Evolutionary conservation across 1,139 yeast species (phyloP), one percentile per base, ranked within the genome.

Genomic region (Sugiyamaella japonica): DNA sequence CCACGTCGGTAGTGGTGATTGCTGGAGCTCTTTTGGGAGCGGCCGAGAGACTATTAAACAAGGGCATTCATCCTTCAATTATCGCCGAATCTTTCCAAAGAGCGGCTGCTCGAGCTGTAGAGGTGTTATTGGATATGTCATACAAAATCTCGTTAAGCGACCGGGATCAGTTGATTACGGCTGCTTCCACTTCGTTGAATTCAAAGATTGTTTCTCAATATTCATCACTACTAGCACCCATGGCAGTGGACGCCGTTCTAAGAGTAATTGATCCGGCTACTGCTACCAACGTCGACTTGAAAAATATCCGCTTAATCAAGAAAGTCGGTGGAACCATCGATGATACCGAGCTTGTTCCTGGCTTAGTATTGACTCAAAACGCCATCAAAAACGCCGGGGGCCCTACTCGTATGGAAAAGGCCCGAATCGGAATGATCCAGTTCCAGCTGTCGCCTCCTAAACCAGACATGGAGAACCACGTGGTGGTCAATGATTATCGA

Each of bases 371-470:
- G 65, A 89, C 97, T 28, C 98, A 93, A 73, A 86, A 81, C 61
- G 97, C 86, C 20, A 81, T 90, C 58, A 93, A 90, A 70, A 77
- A 80, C 59, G 97, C 97, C 1, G 97, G 97, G 48, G 99, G 98
- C n/a, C 99, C 99, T 56, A 79, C 89, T 8, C 82, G 97, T 70
- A 81, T 89, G 71, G 99, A 93, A 70, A 93, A 91, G 77, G 99
- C 99, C 25, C 80, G 78, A 61, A 89, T 93, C 63, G 99, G 95
- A 10, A 80, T 93, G 65, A 81, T 93, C 61, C 99, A 95, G 73
- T 93, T 93, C 76, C 99, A 93, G 74, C 78, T 93, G 59, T 90
- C 98, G 32, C 99, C 99, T 44, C 99, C 99, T 64, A 93, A 93
- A 71, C 99, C 99, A 40, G 99, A 93, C 70, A 89, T 95, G 86